A percentile compares a stretch with the other conserved stretches of the same genome.
Evolutionary conservation across 176 grass and related monocot species (phyloP).

Genomic region (Triticum monococcum): DNA sequence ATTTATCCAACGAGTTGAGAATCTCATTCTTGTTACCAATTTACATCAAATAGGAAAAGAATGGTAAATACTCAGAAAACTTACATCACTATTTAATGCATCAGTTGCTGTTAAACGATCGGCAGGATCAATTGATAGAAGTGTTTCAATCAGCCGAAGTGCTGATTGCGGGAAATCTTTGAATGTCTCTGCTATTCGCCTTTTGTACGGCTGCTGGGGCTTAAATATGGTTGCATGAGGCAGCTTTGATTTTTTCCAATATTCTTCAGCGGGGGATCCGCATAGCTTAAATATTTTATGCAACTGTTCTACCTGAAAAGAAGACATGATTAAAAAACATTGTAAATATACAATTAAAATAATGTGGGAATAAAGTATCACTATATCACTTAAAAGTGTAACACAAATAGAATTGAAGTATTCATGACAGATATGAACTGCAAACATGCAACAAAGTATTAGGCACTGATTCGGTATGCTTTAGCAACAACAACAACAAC

Average conservation of each 20-base stretch:
- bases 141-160: conserved; percentile 75
- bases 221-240: conserved; percentile 93
- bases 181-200: conserved; percentile 74
- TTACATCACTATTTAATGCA: conserved; percentile 77
- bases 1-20: background rate
- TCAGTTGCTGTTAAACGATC: conserved; percentile 71
- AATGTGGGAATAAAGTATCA: background rate
- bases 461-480: background rate
- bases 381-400: background rate
- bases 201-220: conserved; percentile 76
- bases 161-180: conserved; percentile 82
- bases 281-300: conserved; percentile 97
- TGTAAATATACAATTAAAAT: background rate
- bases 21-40: background rate
- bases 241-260: conserved; percentile 91
- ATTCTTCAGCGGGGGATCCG: conserved; percentile 82
- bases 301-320: conserved; percentile 76
- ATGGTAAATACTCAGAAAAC: conserved; percentile 36
- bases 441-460: background rate
- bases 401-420: background rate
- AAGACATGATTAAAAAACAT: conserved; percentile 9
- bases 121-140: conserved; percentile 75
- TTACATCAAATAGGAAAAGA: conserved; percentile 13
- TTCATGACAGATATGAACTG: background rate
- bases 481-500: background rate